Evolutionary conservation across 805 yeast species (phyloP).

Genomic region (Lipomyces spencermartinsiae): DNA sequence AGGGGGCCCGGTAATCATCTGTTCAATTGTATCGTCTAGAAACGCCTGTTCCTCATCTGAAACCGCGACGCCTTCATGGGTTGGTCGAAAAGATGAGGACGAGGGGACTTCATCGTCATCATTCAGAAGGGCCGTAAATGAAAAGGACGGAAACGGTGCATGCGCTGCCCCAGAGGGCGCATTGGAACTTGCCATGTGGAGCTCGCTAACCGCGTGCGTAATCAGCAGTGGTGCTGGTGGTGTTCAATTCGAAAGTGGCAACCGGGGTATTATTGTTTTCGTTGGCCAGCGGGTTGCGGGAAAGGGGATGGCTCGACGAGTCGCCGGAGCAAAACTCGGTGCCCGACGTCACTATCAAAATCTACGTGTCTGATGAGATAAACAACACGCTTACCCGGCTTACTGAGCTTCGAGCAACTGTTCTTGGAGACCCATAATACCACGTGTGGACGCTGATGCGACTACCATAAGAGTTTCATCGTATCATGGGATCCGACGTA

Average conservation of each 20-base stretch:
- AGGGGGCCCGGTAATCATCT: conserved; percentile 12
- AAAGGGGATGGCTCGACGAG: conserved; percentile 9
- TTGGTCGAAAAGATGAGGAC: background rate
- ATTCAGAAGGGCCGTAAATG: conserved; percentile 30
- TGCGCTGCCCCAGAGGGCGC: background rate
- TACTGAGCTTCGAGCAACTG: no score
- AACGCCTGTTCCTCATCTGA: conserved; percentile 25
- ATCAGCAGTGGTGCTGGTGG: background rate
- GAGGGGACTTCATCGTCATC: conserved; percentile 5
- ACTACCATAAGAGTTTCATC: no score
- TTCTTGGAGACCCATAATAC: no score
- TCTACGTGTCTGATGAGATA: background rate
- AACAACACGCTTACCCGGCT: background rate
- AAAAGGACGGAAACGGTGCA: conserved; percentile 34
- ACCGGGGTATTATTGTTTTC: background rate
- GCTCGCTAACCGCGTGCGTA: background rate
- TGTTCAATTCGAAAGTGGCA: background rate
- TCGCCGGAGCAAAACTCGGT: background rate
- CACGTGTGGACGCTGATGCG: no score
- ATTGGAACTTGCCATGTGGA: background rate
- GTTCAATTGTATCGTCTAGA: conserved; percentile 21
- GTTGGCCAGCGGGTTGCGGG: conserved; percentile 10
- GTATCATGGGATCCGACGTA: no score
- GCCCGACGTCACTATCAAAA: background rate
- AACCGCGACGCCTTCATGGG: background rate